Evolutionary conservation across 2,329 filamentous ascomycete genomes (phyloP), one percentile per base, ranked within the genome.

Genomic region (Colletotrichum musicola): DNA sequence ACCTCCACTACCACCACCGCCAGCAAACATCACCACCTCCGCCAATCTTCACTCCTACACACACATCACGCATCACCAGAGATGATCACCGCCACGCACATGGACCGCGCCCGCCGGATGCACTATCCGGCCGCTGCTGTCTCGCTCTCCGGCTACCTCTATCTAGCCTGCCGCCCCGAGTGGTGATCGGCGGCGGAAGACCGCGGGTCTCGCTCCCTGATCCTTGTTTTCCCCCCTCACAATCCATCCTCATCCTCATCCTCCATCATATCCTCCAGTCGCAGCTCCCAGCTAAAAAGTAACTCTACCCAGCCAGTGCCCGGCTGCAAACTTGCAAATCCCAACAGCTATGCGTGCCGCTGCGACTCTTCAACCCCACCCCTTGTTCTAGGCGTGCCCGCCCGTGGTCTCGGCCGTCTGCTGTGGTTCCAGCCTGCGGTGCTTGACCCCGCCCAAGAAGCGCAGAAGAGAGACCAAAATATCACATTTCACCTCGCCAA

Each of bases 171-270:
- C 18, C 38, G 16, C 30, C 5, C 20, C 22, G 47, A 54, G 49
- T 35, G 59, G 35, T 62, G 59, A 62, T 62, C 53, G 40, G 38
- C 47, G 47, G 27, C 50, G 42, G 27, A 38, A 50, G 30, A 35
- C 49, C 20, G 51, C 27, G 47, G 25, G 30, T 2, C 30, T 27
- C 46, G 22, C 16, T 42, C 49, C 64, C 54, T 68, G 60, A 62
- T 49, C 64, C 60, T 53, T 64, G 54, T 50, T 22, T 13, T n/a
- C n/a, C 13, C 44, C 18, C 38, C 47, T 25, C 30, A 46, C 16
- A 20, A 7, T 30, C 4, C 42, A 18, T 22, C n/a, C 64, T 57
- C 63, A 38, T 63, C 47, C 47, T 68, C 60, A 22, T 40, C 50
- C 44, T 10, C 4, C 30, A 5, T 58, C 22, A 25, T 35, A 10